Conservation (phyloP, 257 asterid species). For the Eucommia ulmoides region DNA sequence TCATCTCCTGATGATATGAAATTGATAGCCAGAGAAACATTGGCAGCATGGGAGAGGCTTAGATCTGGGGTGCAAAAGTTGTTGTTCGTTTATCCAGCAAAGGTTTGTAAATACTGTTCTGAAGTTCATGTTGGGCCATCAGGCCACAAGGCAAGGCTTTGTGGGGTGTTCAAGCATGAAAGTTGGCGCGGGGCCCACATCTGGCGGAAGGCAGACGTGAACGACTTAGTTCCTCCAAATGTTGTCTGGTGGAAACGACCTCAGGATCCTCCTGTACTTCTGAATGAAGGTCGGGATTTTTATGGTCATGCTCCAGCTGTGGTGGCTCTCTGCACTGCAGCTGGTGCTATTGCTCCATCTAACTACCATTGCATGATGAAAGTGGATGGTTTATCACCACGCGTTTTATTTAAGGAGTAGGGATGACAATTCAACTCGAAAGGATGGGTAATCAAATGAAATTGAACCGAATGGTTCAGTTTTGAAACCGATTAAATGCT, state of each 20-base stretch:
- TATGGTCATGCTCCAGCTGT: slow-evolving; percentile 88
- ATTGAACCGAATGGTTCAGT: too few relatives aligned
- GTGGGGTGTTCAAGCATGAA: slow-evolving; percentile 70
- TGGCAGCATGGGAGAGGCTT: slow-evolving; percentile 63
- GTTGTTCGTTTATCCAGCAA: slow-evolving; percentile 57
- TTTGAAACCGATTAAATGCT: too few relatives aligned
- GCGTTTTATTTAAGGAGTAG: too few relatives aligned
- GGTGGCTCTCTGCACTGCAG: slow-evolving; percentile 76
- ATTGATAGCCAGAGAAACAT: slow-evolving; percentile 37
- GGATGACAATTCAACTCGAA: too few relatives aligned
- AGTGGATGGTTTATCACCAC: slow-evolving; percentile 47
- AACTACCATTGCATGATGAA: slow-evolving; percentile 77
- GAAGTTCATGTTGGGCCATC: slow-evolving; percentile 88
- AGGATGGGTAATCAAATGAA: too few relatives aligned
- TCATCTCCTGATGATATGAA: slow-evolving; percentile 30
- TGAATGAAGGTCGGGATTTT: slow-evolving; percentile 49
- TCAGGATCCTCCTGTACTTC: slow-evolving; percentile 66
- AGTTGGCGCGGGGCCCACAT: slow-evolving; percentile 55
- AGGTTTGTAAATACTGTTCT: slow-evolving; percentile 61
- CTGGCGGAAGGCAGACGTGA: slow-evolving; percentile 70
- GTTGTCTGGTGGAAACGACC: slow-evolving; percentile 59
- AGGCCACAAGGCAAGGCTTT: slow-evolving; percentile 72
- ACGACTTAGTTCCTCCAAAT: slow-evolving; percentile 67
- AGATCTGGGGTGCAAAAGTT: slow-evolving; percentile 61
- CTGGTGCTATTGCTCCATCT: slow-evolving; percentile 56